phyloP scores from a whole-genome alignment of 2,329 filamentous ascomycete species.

The Hypomyces perniciosus region DNA sequence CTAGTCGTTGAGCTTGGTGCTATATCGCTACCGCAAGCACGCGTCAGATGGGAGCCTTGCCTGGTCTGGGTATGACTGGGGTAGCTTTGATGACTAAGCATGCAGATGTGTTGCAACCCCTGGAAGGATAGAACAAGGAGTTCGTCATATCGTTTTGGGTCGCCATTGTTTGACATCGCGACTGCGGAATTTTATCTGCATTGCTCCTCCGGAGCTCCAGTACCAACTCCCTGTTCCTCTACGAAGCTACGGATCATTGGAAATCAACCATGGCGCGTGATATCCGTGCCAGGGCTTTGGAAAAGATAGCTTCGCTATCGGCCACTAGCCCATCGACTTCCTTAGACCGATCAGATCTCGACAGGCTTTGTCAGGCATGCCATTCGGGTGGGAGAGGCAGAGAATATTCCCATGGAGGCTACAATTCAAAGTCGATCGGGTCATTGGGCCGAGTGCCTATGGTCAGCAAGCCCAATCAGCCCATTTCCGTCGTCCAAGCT shows the following conservation, averaged over 20 bases:
- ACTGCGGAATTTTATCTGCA: slow-evolving; percentile 4
- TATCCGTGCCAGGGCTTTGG: slow-evolving; percentile 56
- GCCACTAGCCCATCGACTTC: slow-evolving; percentile 47
- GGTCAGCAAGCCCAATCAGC: slow-evolving; percentile 36
- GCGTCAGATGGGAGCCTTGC: slow-evolving; percentile 50
- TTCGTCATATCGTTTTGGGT: slow-evolving; percentile 3
- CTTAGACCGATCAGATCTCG: slow-evolving; percentile 58
- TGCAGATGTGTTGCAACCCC: slow-evolving; percentile 7
- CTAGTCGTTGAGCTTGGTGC: slow-evolving; percentile 12
- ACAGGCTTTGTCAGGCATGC: slow-evolving; percentile 54
- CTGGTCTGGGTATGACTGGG: slow-evolving; percentile 19
- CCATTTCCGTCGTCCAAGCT: slow-evolving; percentile 11
- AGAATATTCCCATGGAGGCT: slow-evolving; percentile 44
- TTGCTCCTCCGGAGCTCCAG: slow-evolving; percentile 2
- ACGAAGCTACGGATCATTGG: neutral
- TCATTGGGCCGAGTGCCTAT: slow-evolving; percentile 53
- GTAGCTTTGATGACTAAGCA: slow-evolving; percentile 39
- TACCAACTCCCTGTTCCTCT: neutral
- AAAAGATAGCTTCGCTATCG: slow-evolving; percentile 60
- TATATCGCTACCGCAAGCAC: slow-evolving; percentile 28
- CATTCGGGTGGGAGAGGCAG: slow-evolving; percentile 39
- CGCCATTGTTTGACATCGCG: neutral
- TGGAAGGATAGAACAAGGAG: slow-evolving; percentile 2
- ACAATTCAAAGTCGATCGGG: slow-evolving; percentile 29
- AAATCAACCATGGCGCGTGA: slow-evolving; percentile 41